phyloP scores from a whole-genome alignment of 2,329 filamentous ascomycete genomes.

The Neoascochyta sp. region DNA sequence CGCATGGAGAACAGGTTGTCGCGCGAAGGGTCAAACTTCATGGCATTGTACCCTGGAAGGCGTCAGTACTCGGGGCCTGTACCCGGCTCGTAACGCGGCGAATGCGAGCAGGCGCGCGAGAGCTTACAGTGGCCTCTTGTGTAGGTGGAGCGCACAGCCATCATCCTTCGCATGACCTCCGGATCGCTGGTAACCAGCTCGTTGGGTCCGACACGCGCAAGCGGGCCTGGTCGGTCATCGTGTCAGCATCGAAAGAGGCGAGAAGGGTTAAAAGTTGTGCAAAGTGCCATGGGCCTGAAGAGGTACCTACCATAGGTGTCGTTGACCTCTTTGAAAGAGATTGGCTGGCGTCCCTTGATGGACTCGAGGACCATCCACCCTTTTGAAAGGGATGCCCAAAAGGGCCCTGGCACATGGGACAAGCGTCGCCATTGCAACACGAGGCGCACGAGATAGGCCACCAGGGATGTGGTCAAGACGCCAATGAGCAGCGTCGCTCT shows the following conservation, averaged over 20 bases:
- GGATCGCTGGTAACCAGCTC: conserved; percentile 47
- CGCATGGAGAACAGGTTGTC: conserved; percentile 51
- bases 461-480: conserved; percentile 3
- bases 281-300: no score
- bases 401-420: conserved; percentile 20
- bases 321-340: conserved; percentile 8
- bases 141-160: conserved; percentile 39
- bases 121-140: conserved; percentile 16
- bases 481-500: conserved; percentile 7
- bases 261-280: no score
- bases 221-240: no score
- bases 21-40: conserved; percentile 49
- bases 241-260: no score
- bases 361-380: conserved; percentile 15
- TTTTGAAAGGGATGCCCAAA: conserved; percentile 16
- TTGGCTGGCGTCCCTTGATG: conserved; percentile 12
- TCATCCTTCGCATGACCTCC: conserved; percentile 46
- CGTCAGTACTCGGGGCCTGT: no score
- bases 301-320: conserved; percentile 17
- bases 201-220: conserved; percentile 45
- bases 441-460: conserved; percentile 8
- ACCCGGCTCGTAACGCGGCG: no score
- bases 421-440: conserved; percentile 16
- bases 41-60: conserved; percentile 33
- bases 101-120: no score